Evolutionary conservation across 257 asterid species (phyloP), one percentile per base, ranked within the genome.

Genomic region (Agastache rugosa): DNA sequence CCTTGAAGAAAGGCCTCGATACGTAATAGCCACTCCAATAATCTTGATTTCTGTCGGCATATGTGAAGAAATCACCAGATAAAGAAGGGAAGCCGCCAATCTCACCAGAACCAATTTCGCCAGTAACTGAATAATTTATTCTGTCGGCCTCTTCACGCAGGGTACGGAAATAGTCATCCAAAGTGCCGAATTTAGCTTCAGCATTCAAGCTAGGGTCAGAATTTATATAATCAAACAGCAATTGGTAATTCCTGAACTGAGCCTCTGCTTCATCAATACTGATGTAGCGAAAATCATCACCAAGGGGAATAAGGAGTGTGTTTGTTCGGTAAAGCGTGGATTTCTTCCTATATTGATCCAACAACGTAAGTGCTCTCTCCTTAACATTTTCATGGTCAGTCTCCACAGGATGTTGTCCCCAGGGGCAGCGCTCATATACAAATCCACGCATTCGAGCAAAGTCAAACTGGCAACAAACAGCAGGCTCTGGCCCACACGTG

Each of bases 401-500:
- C 86, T 95, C 97, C 59, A 90, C 90, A 7, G 99, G 98, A 81
- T 92, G 82, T 79, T 87, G 75, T 50, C 96, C 89, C 99, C 99
- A 92, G 41, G 99, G 98, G 67, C 99, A 95, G 9, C 87, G 92
- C 85, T 95, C 98, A 59, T 95, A 95, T 12, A 79, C 80, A 83
- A 89, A 90, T 35, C 97, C 96, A 67, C 83, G 88, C 91, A 80
- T 92, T 70, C 98, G 91, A 76, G 99, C 99, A 78, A 95, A 95
- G 84, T 95, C 99, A 76, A 95, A 95, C 83, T 95, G 99, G 83
- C 99, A 95, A 80, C 99, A 95, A 79, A 90, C 78, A 69, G 99
- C 98, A 47, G 99, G 98, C 86, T 95, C 99, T 2, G 99, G 98
- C 77, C 99, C 99, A 77, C 99, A 95, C n/a, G 99, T 95, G 76